Base-by-base conservation (phyloP, 1,139 yeast species). In the Yamadazyma epiphylla region DNA sequence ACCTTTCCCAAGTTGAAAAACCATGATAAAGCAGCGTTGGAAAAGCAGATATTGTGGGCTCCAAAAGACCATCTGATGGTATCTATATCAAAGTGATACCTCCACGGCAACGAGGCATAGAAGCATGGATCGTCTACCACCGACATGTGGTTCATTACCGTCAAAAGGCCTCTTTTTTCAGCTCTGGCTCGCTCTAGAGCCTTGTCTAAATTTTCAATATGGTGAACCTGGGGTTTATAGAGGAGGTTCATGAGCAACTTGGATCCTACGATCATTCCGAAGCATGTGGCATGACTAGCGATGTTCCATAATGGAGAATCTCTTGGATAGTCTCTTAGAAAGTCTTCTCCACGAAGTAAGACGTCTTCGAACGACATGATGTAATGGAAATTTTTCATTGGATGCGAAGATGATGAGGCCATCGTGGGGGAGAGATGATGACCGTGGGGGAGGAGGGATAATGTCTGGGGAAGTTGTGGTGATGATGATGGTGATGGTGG, bases 121-220 rank as follows among this genome's bases (percentile, higher is more conserved):
- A 87, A 64, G 19, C 86, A 70, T 0, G 98, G 98, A 49, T 91
- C 98, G 51, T 91, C 98, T 15, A 88, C 82, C 33, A 85, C 87
- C 2, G 95, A 84, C 82, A 88, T 85, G 50, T 91, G 98, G 53
- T 91, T 91, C 95, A 89, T 87, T n/a, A 89, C 76, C 0, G 97
- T 87, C 35, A 89, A 46, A 4, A 89, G 54, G 0, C 94, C 81
- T 28, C 96, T 61, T 39, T 83, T 76, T 48, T 87, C 94, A 1
- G 49, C 43, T 32, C 81, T 60, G 2, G 94, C 80, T 39, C 70
- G 70, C 14, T 65, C 64, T 29, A 83, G 53, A 0, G 94, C 94
- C 16, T 51, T 58, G 37, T 80, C 84, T 14, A 88, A 59, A 40
- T 72, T 74, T 13, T 82, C 84, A 13, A 80, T 55, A 35, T 83